Evolutionary conservation across 345 rosid genomes (phyloP), one percentile per base, ranked within the genome.

Genomic region (Melaleuca quinquenervia): DNA sequence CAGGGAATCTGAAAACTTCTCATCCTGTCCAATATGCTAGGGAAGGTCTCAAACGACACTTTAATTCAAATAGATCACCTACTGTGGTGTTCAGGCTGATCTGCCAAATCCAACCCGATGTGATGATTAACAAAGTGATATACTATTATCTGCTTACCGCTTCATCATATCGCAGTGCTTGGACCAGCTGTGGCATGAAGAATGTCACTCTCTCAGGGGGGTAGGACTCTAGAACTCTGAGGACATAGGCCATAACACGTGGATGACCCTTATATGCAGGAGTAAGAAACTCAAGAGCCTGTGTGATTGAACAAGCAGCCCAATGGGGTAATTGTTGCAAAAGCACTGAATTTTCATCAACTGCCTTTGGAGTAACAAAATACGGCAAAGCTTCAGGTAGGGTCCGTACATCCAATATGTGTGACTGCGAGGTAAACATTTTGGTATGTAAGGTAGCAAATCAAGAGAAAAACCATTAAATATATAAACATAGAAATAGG

Each of bases 161-260:
- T 2, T 98, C 97, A 93, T 98, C 99, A 84, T 94, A 94, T 83
- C 99, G 92, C 87, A 96, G 90, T 84, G 97, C 92, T 90, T 98
- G 99, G 90, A 98, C 99, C 45, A 98, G 92, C 93, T 98, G 99
- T 64, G 99, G 99, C 99, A 96, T 95, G 94, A 94, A 98, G 91
- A 98, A 96, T 26, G 99, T 98, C 85, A 98, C 99, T 84, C 91
- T 88, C 80, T 93, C 99, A 80, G 98, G 99, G 91, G 99, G 99
- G 91, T 98, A 97, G 84, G 99, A 94, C 88, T 97, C 99, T 90
- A 97, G 88, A 87, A 97, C 99, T 91, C 99, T 92, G 86, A 97
- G 93, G 87, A 97, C 98, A 93, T 96, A 97, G 76, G 99, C 99
- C 99, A 97, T 97, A 88, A 97, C 99, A 85, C 99, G 99, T 53